phyloP scores from a whole-genome alignment of 306 rosid genomes.

The Vachellia pachyceras region DNA sequence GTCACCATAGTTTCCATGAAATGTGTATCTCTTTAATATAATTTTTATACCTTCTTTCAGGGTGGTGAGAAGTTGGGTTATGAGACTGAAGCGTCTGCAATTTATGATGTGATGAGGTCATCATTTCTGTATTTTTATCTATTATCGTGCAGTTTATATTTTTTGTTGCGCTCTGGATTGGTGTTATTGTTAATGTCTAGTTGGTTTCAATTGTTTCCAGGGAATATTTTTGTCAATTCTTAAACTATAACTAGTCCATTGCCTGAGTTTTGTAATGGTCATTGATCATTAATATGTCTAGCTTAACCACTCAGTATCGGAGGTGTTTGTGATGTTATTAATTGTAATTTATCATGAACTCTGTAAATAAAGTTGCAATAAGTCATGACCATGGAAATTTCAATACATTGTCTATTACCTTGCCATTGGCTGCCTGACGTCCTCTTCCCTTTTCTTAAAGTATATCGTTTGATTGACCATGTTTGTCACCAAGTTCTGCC shows the following conservation, averaged over 20 bases:
- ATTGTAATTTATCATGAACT: constrained; percentile 6
- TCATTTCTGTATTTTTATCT: constrained; percentile 40
- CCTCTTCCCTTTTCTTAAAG: background rate
- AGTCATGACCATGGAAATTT: constrained; percentile 21
- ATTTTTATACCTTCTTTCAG: constrained; percentile 62
- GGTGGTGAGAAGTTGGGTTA: constrained; percentile 97
- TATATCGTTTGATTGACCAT: background rate
- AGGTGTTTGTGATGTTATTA: constrained; percentile 4
- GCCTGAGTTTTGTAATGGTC: background rate
- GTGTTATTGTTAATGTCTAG: constrained; percentile 14
- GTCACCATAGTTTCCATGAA: constrained; percentile 25
- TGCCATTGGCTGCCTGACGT: background rate
- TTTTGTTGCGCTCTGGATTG: constrained; percentile 8
- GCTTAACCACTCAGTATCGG: background rate
- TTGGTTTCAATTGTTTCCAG: constrained; percentile 1
- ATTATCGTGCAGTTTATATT: constrained; percentile 11
- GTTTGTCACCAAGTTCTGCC: constrained; percentile 16
- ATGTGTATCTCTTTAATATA: constrained; percentile 33
- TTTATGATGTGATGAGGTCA: constrained; percentile 94
- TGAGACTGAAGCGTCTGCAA: constrained; percentile 93
- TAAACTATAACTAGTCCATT: background rate
- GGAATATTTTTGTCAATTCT: constrained; percentile 9
- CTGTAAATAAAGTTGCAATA: constrained; percentile 4
- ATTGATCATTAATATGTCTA: constrained; percentile 18
- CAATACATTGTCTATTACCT: background rate